Conservation (phyloP, 176 grass and related monocot species). For the Aegilops speltoides region DNA sequence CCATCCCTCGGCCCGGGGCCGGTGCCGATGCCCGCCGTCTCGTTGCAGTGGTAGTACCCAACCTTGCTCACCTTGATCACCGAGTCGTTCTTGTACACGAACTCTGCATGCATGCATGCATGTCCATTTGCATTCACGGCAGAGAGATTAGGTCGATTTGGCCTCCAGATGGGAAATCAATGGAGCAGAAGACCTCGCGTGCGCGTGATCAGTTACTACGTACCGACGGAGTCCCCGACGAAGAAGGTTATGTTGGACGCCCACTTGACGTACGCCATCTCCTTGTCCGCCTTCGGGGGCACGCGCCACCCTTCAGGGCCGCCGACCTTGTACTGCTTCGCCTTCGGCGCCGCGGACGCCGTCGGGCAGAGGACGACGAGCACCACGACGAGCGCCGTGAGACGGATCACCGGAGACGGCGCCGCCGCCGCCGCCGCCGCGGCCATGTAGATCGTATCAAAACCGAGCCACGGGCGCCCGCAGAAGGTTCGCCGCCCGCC, state of each 20-base stretch:
- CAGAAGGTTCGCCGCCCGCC: no score
- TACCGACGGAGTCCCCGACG: conserved; percentile 55
- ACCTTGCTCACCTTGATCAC: conserved; percentile 54
- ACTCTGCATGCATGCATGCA: conserved; percentile 40
- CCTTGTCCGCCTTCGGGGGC: conserved; percentile 40
- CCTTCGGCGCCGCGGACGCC: background rate
- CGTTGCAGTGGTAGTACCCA: conserved; percentile 90
- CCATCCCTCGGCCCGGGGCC: conserved; percentile 42
- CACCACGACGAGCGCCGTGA: background rate
- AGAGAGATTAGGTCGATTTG: background rate
- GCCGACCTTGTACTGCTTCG: conserved; percentile 54
- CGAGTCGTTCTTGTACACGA: conserved; percentile 84
- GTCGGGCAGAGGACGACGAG: background rate
- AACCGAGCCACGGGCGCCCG: background rate
- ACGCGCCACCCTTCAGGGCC: conserved; percentile 61
- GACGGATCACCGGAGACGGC: background rate
- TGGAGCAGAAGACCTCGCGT: background rate
- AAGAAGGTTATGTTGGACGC: conserved; percentile 55
- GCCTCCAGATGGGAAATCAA: background rate
- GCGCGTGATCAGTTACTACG: no score
- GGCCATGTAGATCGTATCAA: background rate
- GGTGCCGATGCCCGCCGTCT: background rate
- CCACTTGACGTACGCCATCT: conserved; percentile 52
- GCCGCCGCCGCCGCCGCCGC: conserved; percentile 30
- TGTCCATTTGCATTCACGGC: background rate